These are phyloP conservation scores for Lentinula detonsa DNA, from an alignment of 768 basidiomycete species.

Conservation along the genomic window DNA sequence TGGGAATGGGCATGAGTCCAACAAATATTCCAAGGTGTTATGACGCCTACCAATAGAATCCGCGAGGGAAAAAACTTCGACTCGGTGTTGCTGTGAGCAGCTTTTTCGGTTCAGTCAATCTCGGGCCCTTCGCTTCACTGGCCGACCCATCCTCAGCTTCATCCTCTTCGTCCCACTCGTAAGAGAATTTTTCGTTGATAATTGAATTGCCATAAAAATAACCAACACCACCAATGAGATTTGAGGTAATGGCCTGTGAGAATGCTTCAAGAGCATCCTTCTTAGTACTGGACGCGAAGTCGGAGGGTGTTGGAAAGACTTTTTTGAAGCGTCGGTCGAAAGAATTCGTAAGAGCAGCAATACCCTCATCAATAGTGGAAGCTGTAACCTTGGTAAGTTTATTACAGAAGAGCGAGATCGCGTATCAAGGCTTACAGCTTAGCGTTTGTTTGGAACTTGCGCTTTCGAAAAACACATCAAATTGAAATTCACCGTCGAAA, in stretches of 20 bases:
- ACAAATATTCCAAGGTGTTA: neutral
- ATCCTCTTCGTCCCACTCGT: conserved; percentile 84
- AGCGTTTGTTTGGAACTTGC: conserved; percentile 59
- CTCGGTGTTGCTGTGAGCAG: conserved; percentile 92
- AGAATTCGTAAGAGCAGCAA: conserved; percentile 53
- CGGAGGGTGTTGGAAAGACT: conserved; percentile 62
- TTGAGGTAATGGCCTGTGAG: conserved; percentile 86
- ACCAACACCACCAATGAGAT: conserved; percentile 87
- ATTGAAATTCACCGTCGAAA: conserved; percentile 80
- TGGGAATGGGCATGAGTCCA: conserved; percentile 19
- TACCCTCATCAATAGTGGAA: conserved; percentile 57
- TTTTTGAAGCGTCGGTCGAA: conserved; percentile 65
- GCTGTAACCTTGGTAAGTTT: conserved; percentile 34
- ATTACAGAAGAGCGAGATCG: neutral
- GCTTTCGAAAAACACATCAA: conserved; percentile 87
- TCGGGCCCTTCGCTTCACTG: conserved; percentile 46
- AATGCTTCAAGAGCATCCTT: conserved; percentile 55
- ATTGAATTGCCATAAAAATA: conserved; percentile 93
- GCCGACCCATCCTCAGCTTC: conserved; percentile 27
- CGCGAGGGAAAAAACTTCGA: conserved; percentile 94
- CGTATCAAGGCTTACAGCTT: conserved; percentile 41
- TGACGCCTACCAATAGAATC: conserved; percentile 82
- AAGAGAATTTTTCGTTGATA: conserved; percentile 77
- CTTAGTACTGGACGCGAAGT: conserved; percentile 41
- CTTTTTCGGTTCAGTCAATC: conserved; percentile 65